Percentiles rank a stretch among this genome's conserved stretches.
Conservation (phyloP, 768 basidiomycete genomes). For the Phaeotremella fagi region DNA sequence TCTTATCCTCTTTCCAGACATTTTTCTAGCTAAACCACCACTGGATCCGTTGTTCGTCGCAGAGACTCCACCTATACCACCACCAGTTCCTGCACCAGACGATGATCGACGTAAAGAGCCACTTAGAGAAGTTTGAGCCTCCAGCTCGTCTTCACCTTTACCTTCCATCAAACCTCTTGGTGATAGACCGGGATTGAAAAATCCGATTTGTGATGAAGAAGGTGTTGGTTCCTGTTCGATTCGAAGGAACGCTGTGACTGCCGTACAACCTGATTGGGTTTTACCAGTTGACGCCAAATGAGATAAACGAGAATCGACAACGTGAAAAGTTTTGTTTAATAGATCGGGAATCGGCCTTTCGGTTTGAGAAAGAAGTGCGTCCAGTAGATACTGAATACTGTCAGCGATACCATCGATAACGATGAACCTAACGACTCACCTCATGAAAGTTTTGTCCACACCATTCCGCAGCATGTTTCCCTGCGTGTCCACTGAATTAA, state of each 20-base stretch:
- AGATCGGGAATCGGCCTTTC: constrained; percentile 70
- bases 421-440: constrained; percentile 49
- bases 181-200: constrained; percentile 36
- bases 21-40: constrained; percentile 16
- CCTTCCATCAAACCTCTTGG: constrained; percentile 42
- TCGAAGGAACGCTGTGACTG: constrained; percentile 89
- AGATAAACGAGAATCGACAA: constrained; percentile 78
- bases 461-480: constrained; percentile 98
- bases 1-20: constrained; percentile 37
- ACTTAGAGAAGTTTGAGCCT: constrained; percentile 23
- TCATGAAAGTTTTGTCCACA: constrained; percentile 94
- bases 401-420: too few species aligned
- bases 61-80: constrained; percentile 19
- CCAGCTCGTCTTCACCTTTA: constrained; percentile 46
- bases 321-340: constrained; percentile 89
- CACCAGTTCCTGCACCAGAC: constrained; percentile 21
- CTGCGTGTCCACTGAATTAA: constrained; percentile 73
- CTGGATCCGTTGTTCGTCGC: too few species aligned
- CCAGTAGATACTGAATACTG: constrained; percentile 59
- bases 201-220: constrained; percentile 25
- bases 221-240: constrained; percentile 65
- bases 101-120: constrained; percentile 16
- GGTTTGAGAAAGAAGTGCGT: constrained; percentile 62
- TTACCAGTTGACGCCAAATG: constrained; percentile 81
- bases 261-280: constrained; percentile 95